A percentile compares a stretch with the other conserved stretches of the same genome.
Conservation (phyloP, 805 yeast genomes). For the Yarrowia yakushimensis region DNA sequence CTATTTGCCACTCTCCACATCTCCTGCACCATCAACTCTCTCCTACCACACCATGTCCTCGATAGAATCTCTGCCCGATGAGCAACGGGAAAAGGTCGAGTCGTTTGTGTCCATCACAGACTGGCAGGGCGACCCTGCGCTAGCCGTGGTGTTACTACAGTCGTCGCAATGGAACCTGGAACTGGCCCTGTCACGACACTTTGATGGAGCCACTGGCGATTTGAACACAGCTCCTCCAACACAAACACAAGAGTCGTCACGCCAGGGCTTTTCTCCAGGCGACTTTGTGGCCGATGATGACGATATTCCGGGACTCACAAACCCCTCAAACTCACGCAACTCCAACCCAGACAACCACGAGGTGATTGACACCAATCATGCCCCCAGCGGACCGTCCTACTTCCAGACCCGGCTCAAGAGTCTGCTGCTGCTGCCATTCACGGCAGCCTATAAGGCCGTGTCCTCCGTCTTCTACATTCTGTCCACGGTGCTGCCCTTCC, state of each 20-base stretch:
- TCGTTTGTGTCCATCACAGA: constrained; percentile 38
- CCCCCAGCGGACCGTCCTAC: constrained; percentile 33
- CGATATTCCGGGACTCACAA: constrained; percentile 30
- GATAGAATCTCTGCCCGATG: constrained; percentile 19
- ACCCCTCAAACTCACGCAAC: constrained; percentile 38
- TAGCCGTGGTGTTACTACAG: constrained; percentile 35
- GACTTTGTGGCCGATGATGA: constrained; percentile 28
- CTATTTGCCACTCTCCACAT: constrained; percentile 20
- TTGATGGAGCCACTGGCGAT: constrained; percentile 27
- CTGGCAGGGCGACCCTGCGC: constrained; percentile 34
- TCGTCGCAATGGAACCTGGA: constrained; percentile 44
- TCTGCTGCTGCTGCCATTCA: constrained; percentile 39
- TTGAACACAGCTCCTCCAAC: constrained; percentile 29
- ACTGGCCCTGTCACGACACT: constrained; percentile 31
- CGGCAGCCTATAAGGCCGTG: constrained; percentile 36
- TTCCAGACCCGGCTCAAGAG: constrained; percentile 31
- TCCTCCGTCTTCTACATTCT: constrained; percentile 34
- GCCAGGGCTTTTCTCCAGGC: constrained; percentile 16
- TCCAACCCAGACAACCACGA: constrained; percentile 30
- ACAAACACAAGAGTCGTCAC: constrained; percentile 9
- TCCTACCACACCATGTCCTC: constrained; percentile 8
- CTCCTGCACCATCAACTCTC: background rate
- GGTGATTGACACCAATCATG: constrained; percentile 29
- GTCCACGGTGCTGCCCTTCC: constrained; percentile 39
- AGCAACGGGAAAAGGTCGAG: constrained; percentile 30